Evolutionary conservation across 2,329 filamentous ascomycete species (phyloP), one percentile per base, ranked within the genome.

Genomic region (Alternaria sp.): DNA sequence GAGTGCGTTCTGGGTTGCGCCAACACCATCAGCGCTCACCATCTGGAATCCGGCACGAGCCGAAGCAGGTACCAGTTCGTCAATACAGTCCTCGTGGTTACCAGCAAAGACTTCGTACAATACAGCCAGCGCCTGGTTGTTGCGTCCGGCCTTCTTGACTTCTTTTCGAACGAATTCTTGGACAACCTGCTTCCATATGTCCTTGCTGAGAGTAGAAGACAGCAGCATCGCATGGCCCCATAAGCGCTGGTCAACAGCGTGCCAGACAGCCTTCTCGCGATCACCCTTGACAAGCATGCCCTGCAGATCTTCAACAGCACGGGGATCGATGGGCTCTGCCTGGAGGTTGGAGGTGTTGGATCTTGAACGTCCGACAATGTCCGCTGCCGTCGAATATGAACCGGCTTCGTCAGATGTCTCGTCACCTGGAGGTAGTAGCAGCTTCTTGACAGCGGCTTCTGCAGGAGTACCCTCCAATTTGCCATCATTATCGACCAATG

Each of bases 201-300:
- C 83, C 47, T 84, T 85, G 21, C 93, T 91, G 51, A 92, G 84
- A 1, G 93, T 96, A 7, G 81, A 97, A 79, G 96, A 91, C 36
- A 99, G 90, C 19, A 99, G 85, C 86, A 99, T 91, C 4, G 96
- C 96, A 79, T 99, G 96, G 3, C 93, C 96, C 96, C 96, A 99
- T 3, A 99, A 84, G 52, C 94, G 89, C 78, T 94, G 93, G 78
- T 99, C 96, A 30, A 93, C 95, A 5, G 96, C 94, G 67, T 91
- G 86, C 95, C 95, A 98, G 0, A 96, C 92, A 6, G 96, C 96
- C 70, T 94, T 93, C 74, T 97, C 93, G 21, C 93, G 88, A 50
- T 98, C 90, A 10, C 96, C 96, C 58, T 88, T 84, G 9, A 97
- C 84, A 5, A 99, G 85, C 72, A 89, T 85, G 49, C 86, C 89